phyloP scores from a whole-genome alignment of 129 eudicot species.

The Helianthus annuus region DNA sequence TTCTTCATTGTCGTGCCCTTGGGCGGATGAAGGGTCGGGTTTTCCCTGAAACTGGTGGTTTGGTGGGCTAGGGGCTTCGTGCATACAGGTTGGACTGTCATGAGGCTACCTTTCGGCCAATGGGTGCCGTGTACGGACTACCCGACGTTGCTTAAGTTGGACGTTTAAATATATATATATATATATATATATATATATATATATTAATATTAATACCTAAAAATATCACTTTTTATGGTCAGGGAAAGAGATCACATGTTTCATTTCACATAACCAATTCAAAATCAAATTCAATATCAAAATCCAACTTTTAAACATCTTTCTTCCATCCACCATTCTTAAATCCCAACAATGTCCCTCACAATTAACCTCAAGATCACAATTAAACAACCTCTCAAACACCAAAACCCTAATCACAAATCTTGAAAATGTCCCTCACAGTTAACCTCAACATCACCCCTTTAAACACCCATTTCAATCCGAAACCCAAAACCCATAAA shows the following conservation, averaged over 20 bases:
- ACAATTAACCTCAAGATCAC: constrained; percentile 2
- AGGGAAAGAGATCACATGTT: constrained; percentile 19
- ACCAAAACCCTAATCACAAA: constrained; percentile 24
- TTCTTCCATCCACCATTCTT: constrained; percentile 36
- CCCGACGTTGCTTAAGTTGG: too few relatives aligned
- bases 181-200: too few relatives aligned
- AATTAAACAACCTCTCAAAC: background rate
- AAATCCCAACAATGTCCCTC: constrained; percentile 35
- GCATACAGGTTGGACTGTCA: too few relatives aligned
- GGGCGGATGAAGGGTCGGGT: too few relatives aligned
- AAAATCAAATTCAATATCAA: constrained; percentile 22
- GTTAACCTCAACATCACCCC: constrained; percentile 46
- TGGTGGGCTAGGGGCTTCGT: too few relatives aligned
- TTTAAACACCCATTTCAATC: constrained; percentile 37
- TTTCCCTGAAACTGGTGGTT: too few relatives aligned
- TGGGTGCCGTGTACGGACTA: too few relatives aligned
- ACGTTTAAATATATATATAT: too few relatives aligned
- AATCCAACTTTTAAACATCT: constrained; percentile 61
- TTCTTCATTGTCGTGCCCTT: too few relatives aligned
- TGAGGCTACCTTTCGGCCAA: too few relatives aligned
- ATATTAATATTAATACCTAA: background rate
- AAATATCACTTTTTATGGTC: constrained; percentile 15
- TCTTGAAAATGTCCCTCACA: constrained; percentile 63
- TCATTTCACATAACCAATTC: constrained; percentile 7
- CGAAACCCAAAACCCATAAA: constrained; percentile 23